Conservation (phyloP, 352 stramenopile species). For the Sclerospora graminicola region DNA sequence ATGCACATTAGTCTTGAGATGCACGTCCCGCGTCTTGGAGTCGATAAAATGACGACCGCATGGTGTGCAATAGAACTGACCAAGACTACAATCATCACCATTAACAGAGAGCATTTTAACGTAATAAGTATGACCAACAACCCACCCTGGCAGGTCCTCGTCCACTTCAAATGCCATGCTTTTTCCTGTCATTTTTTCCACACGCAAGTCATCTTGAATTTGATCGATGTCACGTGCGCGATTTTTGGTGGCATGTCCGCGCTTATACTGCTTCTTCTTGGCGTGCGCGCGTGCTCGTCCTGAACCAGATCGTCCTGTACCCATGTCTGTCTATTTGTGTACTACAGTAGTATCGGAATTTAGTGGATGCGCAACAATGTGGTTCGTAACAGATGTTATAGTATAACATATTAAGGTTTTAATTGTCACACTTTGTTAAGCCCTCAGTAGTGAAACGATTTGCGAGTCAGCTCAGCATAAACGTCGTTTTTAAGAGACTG, state of each 20-base stretch:
- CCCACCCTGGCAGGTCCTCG: slow-evolving; percentile 74
- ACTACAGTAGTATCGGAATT: background rate
- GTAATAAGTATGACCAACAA: background rate
- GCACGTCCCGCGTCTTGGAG: slow-evolving; percentile 61
- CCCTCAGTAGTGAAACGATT: slow-evolving; percentile 58
- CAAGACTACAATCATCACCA: slow-evolving; percentile 31
- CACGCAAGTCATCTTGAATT: slow-evolving; percentile 78
- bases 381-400: slow-evolving; percentile 7
- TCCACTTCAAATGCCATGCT: slow-evolving; percentile 62
- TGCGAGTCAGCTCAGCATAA: slow-evolving; percentile 36
- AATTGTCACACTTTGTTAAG: slow-evolving; percentile 14
- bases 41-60: slow-evolving; percentile 83
- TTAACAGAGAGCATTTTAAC: background rate
- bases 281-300: slow-evolving; percentile 57
- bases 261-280: slow-evolving; percentile 87
- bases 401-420: slow-evolving; percentile 8
- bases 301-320: slow-evolving; percentile 29
- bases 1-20: slow-evolving; percentile 80
- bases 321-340: slow-evolving; percentile 9
- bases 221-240: slow-evolving; percentile 74
- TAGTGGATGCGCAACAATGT: slow-evolving; percentile 10
- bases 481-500: slow-evolving; percentile 67
- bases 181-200: slow-evolving; percentile 52
- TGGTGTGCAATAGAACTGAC: slow-evolving; percentile 83
- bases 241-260: slow-evolving; percentile 72